phyloP scores from a whole-genome alignment of 148 eudicot genomes.

The Camellia lanceoleosa region DNA sequence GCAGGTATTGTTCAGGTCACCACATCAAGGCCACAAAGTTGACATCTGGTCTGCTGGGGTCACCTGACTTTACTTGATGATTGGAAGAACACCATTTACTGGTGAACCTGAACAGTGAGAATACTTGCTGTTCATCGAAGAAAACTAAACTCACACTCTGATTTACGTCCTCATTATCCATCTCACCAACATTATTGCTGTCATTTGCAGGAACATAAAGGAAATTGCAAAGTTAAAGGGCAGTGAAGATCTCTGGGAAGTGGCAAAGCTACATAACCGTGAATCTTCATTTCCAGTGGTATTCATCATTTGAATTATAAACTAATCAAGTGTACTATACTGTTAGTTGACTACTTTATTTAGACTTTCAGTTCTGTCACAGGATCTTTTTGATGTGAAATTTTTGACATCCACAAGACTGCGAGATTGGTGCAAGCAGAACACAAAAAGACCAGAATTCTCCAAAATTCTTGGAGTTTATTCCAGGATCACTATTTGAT shows the following conservation, averaged over 20 bases:
- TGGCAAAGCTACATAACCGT: conserved; percentile 92
- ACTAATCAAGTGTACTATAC: background rate
- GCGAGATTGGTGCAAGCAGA: conserved; percentile 63
- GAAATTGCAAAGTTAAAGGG: conserved; percentile 84
- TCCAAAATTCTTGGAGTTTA: conserved; percentile 34
- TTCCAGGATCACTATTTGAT: conserved; percentile 73
- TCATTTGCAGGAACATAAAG: conserved; percentile 68
- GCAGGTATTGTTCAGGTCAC: too few species aligned
- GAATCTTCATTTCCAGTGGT: conserved; percentile 81
- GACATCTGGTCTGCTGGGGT: too few species aligned
- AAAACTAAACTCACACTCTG: too few species aligned
- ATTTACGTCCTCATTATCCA: background rate
- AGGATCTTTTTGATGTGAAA: conserved; percentile 68
- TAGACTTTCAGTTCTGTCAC: background rate
- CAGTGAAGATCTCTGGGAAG: conserved; percentile 95
- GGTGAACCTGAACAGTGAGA: too few species aligned
- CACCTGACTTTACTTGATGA: too few species aligned
- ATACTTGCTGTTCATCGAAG: too few species aligned
- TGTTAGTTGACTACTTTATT: too few species aligned
- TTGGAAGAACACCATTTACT: too few species aligned
- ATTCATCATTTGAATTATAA: conserved; percentile 1
- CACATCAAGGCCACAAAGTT: too few species aligned
- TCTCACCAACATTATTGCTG: background rate
- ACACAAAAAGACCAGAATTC: conserved; percentile 56
- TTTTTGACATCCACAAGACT: conserved; percentile 47